Percentiles rank a stretch among this genome's conserved stretches.
These are phyloP conservation scores for Entomortierella chlamydospora DNA, from an alignment of 192 early-diverging fungal genomes.

Conservation along the genomic window DNA sequence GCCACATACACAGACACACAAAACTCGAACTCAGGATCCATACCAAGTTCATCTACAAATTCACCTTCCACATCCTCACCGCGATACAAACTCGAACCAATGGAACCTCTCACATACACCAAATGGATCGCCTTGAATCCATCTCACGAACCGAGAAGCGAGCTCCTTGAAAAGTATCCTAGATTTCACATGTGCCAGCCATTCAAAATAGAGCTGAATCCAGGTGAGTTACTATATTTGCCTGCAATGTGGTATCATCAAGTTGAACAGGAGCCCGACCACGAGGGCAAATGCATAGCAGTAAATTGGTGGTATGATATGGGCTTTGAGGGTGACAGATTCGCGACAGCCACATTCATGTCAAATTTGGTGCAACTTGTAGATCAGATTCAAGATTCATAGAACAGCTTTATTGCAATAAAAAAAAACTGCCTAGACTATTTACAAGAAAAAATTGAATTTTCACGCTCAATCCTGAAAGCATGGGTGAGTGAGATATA, in stretches of 20 bases:
- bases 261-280: constrained; percentile 58
- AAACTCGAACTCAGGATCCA: not conserved
- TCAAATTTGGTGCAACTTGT: constrained; percentile 32
- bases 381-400: constrained; percentile 24
- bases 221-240: constrained; percentile 66
- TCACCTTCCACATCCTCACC: constrained; percentile 2
- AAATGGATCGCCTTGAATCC: constrained; percentile 64
- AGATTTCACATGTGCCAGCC: constrained; percentile 56
- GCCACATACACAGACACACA: constrained; percentile 40
- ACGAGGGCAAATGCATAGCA: constrained; percentile 62
- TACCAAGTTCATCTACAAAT: too few relatives aligned
- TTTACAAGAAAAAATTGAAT: not conserved
- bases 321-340: constrained; percentile 54
- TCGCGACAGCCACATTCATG: constrained; percentile 32
- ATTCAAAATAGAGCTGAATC: constrained; percentile 53
- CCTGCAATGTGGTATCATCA: constrained; percentile 71
- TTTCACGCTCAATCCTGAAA: too few relatives aligned
- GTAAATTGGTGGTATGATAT: constrained; percentile 70
- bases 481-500: too few relatives aligned
- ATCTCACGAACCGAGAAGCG: constrained; percentile 35
- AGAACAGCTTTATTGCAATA: not conserved
- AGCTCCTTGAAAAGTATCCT: constrained; percentile 54
- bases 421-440: not conserved
- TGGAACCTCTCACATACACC: constrained; percentile 39
- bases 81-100: constrained; percentile 38